Evolutionary conservation across 2,329 filamentous ascomycete genomes (phyloP).

Genomic region (Xylaria sp.): DNA sequence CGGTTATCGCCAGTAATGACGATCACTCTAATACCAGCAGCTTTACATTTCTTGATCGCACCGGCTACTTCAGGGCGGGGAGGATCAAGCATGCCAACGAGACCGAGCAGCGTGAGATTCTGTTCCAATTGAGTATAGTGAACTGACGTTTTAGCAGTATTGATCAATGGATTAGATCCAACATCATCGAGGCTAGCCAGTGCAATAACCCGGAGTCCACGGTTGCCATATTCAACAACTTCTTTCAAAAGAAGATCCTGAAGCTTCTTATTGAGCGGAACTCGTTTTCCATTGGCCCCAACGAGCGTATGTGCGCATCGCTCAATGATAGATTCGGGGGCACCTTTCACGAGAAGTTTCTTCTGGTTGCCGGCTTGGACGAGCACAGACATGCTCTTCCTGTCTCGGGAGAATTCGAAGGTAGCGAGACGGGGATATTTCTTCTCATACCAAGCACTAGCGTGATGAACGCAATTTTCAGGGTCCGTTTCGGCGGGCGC

Average conservation of each 20-base stretch:
- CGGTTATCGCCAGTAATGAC: slow-evolving; percentile 99
- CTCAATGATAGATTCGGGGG: slow-evolving; percentile 92
- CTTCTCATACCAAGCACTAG: slow-evolving; percentile 86
- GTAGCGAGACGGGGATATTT: slow-evolving; percentile 80
- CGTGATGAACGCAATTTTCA: slow-evolving; percentile 78
- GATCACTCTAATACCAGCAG: slow-evolving; percentile 94
- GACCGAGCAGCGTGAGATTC: slow-evolving; percentile 90
- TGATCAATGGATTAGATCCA: slow-evolving; percentile 73
- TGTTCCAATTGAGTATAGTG: slow-evolving; percentile 91
- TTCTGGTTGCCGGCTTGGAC: slow-evolving; percentile 75
- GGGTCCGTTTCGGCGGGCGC: slow-evolving; percentile 64
- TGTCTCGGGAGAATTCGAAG: slow-evolving; percentile 96
- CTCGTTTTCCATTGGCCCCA: slow-evolving; percentile 80
- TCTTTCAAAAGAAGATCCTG: slow-evolving; percentile 77
- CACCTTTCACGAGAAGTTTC: slow-evolving; percentile 94
- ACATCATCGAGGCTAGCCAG: slow-evolving; percentile 86
- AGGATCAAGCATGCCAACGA: slow-evolving; percentile 96
- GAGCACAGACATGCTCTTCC: slow-evolving; percentile 99
- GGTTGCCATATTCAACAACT: slow-evolving; percentile 89
- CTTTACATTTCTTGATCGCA: slow-evolving; percentile 88
- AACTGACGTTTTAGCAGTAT: slow-evolving; percentile 80
- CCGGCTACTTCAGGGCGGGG: slow-evolving; percentile 89
- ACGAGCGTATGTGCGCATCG: slow-evolving; percentile 85
- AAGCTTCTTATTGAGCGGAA: slow-evolving; percentile 76
- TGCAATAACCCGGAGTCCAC: slow-evolving; percentile 92